These are phyloP conservation scores for Beauveria varroae DNA, from an alignment of 2,329 filamentous ascomycete species.

Conservation along the genomic window DNA sequence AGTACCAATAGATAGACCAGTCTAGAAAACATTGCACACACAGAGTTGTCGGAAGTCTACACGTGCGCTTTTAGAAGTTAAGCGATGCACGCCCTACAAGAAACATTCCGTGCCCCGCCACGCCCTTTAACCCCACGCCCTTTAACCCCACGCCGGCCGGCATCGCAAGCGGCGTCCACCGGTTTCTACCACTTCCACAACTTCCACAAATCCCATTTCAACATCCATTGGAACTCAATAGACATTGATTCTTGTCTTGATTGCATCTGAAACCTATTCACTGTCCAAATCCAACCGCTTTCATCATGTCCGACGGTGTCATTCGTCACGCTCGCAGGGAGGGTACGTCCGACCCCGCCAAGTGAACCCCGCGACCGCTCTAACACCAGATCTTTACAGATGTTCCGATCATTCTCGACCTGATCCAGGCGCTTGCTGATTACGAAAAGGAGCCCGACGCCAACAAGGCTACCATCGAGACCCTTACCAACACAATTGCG, in stretches of 20 bases:
- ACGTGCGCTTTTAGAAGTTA: too few species aligned
- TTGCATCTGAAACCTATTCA: neutral
- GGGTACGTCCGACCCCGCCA: slow-evolving; percentile 5
- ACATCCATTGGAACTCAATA: neutral
- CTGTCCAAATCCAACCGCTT: neutral
- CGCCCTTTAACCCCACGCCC: slow-evolving; percentile 1
- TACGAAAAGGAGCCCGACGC: slow-evolving; percentile 73
- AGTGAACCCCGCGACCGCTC: neutral
- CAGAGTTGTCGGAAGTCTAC: too few species aligned
- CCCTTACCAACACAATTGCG: slow-evolving; percentile 67
- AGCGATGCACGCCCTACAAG: neutral
- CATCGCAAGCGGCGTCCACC: slow-evolving; percentile 1
- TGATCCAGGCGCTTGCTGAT: slow-evolving; percentile 79
- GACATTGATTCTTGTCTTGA: neutral
- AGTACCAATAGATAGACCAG: neutral
- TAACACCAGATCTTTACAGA: slow-evolving; percentile 44
- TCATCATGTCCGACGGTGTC: neutral
- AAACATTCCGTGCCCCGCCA: neutral
- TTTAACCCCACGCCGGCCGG: slow-evolving; percentile 2
- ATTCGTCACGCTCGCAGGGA: slow-evolving; percentile 11
- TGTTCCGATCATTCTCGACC: slow-evolving; percentile 66
- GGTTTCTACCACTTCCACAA: neutral
- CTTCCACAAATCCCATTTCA: neutral
- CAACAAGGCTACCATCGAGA: slow-evolving; percentile 72
- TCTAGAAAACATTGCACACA: neutral